These are phyloP conservation scores for Martiniozyma asiatica DNA, from an alignment of 1,139 yeast species.

Conservation along the genomic window DNA sequence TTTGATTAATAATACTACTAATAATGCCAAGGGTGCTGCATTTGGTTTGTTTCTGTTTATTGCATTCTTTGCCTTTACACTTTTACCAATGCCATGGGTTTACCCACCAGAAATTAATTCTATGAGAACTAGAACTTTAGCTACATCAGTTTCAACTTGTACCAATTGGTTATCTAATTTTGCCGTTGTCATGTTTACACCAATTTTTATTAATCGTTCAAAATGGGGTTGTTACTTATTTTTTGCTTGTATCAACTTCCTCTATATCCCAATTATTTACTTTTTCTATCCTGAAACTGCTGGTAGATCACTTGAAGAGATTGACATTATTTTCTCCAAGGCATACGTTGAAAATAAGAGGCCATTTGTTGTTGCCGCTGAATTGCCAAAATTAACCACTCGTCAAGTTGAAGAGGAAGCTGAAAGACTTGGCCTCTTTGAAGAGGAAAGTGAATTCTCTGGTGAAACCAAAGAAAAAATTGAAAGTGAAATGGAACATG, in stretches of 20 bases:
- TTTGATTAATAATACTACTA: conserved; percentile 23
- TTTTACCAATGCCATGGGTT: conserved; percentile 32
- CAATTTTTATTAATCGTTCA: conserved; percentile 30
- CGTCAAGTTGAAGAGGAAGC: conserved; percentile 39
- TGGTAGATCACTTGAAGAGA: conserved; percentile 49
- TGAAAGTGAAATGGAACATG: conserved; percentile 4
- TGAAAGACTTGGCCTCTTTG: conserved; percentile 35
- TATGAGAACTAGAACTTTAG: conserved; percentile 31
- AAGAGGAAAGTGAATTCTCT: conserved; percentile 21
- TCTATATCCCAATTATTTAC: conserved; percentile 46
- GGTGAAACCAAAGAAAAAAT: background rate
- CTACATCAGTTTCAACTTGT: conserved; percentile 34
- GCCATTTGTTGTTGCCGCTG: conserved; percentile 40
- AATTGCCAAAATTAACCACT: conserved; percentile 34
- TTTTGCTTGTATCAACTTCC: conserved; percentile 28
- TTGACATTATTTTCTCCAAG: conserved; percentile 44
- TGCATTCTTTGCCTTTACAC: conserved; percentile 27
- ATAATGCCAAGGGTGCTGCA: conserved; percentile 33
- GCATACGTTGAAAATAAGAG: conserved; percentile 34
- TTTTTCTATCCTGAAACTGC: conserved; percentile 62
- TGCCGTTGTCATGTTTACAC: conserved; percentile 38
- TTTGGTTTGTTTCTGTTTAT: conserved; percentile 35
- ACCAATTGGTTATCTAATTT: conserved; percentile 41
- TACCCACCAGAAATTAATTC: conserved; percentile 35
- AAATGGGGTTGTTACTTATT: conserved; percentile 33